phyloP scores from a whole-genome alignment of 192 early-diverging fungal genomes.

The Coemansia asiatica region DNA sequence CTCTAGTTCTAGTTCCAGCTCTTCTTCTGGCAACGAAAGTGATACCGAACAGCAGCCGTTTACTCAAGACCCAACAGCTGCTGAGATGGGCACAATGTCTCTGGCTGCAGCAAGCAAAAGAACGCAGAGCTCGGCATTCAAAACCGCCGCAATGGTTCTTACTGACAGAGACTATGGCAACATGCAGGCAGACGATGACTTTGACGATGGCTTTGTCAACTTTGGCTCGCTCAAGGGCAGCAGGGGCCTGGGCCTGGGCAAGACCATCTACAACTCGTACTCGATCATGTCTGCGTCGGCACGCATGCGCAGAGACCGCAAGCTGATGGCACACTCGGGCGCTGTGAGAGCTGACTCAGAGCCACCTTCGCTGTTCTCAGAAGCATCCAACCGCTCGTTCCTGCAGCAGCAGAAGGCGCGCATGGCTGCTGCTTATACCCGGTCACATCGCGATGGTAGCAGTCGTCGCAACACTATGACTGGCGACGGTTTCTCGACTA shows the following conservation, averaged over 20 bases:
- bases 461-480: not conserved
- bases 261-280: conserved; percentile 15
- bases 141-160: conserved; percentile 26
- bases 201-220: not conserved
- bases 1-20: not conserved
- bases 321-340: conserved; percentile 6
- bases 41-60: not conserved
- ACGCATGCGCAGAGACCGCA: conserved; percentile 8
- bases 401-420: conserved; percentile 16
- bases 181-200: not conserved
- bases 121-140: conserved; percentile 35
- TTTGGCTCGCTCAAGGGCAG: not conserved
- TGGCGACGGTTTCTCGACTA: not conserved
- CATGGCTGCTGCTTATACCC: conserved; percentile 7
- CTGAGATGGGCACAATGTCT: conserved; percentile 29
- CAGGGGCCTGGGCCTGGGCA: not conserved
- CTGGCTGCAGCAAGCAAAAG: conserved; percentile 31
- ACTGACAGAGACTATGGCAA: conserved; percentile 22
- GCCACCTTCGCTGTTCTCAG: conserved; percentile 3
- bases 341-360: not conserved
- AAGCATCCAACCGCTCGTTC: not conserved
- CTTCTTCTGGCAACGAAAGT: conserved; percentile 4
- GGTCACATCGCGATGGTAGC: conserved; percentile 8
- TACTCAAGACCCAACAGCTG: not conserved
- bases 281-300: conserved; percentile 10